Percentiles rank a stretch among this genome's conserved stretches.
Evolutionary conservation across 345 rosid species (phyloP).

Genomic region (Gynandropsis gynandra): DNA sequence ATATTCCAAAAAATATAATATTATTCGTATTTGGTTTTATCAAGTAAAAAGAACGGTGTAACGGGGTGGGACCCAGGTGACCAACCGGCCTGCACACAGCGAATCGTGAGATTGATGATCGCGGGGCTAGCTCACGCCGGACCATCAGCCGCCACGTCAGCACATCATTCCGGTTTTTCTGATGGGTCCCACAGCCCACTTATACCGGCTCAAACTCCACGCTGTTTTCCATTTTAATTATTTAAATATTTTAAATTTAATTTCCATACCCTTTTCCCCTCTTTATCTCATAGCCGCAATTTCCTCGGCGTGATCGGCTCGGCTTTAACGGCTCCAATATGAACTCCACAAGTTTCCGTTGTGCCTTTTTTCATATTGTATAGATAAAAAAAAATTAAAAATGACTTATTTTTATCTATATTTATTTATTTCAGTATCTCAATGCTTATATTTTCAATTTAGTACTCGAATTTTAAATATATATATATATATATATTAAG

Average conservation of each 20-base stretch:
- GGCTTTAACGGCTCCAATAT: not conserved
- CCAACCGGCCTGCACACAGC: conserved; percentile 34
- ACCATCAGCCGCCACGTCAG: conserved; percentile 55
- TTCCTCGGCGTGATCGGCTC: not conserved
- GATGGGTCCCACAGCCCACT: conserved; percentile 47
- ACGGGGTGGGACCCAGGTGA: conserved; percentile 35
- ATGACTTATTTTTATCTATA: too few relatives aligned
- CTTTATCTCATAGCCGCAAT: too few relatives aligned
- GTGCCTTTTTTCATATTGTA: not conserved
- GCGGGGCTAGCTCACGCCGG: conserved; percentile 64
- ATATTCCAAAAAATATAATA: too few relatives aligned
- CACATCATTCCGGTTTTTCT: conserved; percentile 29
- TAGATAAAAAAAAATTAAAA: too few relatives aligned
- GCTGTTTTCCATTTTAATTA: not conserved
- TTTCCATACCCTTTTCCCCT: too few relatives aligned
- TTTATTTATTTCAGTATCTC: too few relatives aligned
- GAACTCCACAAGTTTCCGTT: not conserved
- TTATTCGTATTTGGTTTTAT: too few relatives aligned
- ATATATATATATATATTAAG: too few relatives aligned
- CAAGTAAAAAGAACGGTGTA: conserved; percentile 27
- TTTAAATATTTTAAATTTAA: too few relatives aligned
- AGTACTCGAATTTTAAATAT: too few relatives aligned
- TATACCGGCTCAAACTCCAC: conserved; percentile 2
- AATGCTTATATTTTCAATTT: too few relatives aligned
- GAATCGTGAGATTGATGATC: conserved; percentile 49